These are phyloP conservation scores for Peronospora tabacina DNA, from an alignment of 352 stramenopile species.

Conservation along the genomic window DNA sequence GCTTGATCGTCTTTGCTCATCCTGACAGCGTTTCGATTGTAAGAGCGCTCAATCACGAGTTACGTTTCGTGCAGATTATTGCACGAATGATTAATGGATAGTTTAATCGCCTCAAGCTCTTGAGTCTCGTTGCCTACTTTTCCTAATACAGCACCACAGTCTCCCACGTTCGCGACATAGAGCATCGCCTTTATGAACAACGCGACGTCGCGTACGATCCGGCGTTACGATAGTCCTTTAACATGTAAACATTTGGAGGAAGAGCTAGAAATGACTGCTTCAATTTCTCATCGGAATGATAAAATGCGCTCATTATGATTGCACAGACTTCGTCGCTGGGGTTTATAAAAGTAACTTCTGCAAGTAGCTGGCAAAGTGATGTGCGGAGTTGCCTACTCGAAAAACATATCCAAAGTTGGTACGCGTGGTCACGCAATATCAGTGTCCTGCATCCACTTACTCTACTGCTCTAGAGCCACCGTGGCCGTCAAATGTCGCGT, in stretches of 20 bases:
- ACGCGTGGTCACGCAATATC: neutral
- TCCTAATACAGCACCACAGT: constrained; percentile 86
- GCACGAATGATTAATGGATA: constrained; percentile 57
- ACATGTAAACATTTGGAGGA: constrained; percentile 33
- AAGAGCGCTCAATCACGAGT: constrained; percentile 52
- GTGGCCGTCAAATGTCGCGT: constrained; percentile 63
- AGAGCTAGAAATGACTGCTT: constrained; percentile 49
- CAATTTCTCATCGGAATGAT: constrained; percentile 46
- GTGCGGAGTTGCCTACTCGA: constrained; percentile 27
- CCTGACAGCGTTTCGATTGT: constrained; percentile 77
- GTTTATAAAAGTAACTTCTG: constrained; percentile 17
- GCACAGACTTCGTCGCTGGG: constrained; percentile 28
- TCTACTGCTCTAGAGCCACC: constrained; percentile 59
- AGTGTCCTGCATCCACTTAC: constrained; percentile 23
- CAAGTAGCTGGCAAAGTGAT: constrained; percentile 37
- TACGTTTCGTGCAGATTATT: constrained; percentile 44
- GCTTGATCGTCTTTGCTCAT: constrained; percentile 89
- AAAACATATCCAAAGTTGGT: constrained; percentile 5
- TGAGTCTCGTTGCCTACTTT: constrained; percentile 36
- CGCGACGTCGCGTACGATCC: constrained; percentile 50
- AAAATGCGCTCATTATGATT: constrained; percentile 36
- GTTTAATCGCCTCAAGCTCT: constrained; percentile 26
- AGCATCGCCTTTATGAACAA: constrained; percentile 56
- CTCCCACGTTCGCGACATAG: constrained; percentile 88
- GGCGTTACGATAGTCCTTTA: constrained; percentile 65